Evolutionary conservation across 352 stramenopile genomes (phyloP).

Genomic region (Pythium oligandrum): DNA sequence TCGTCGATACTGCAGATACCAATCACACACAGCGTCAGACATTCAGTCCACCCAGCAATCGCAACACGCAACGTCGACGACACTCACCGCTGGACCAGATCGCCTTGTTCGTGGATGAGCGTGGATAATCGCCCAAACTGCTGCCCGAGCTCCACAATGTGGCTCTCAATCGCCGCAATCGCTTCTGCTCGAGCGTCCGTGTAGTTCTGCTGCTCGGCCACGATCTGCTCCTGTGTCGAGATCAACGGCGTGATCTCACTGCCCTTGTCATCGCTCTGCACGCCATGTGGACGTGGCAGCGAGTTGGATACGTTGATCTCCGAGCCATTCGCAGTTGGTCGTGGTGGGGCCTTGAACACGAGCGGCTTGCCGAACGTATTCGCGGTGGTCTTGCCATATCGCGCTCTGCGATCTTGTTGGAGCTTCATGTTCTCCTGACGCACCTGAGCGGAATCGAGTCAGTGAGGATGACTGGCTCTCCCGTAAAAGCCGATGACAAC

Average conservation of each 20-base stretch:
- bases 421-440: conserved; percentile 87
- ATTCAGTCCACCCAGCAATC: neutral
- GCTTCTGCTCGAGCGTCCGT: conserved; percentile 66
- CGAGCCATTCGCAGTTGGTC: conserved; percentile 7
- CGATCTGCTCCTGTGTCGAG: conserved; percentile 67
- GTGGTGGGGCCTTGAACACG: conserved; percentile 47
- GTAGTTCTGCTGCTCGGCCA: conserved; percentile 76
- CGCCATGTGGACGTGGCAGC: conserved; percentile 51
- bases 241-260: conserved; percentile 69
- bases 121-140: conserved; percentile 76
- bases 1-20: conserved; percentile 63
- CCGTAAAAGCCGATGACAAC: neutral
- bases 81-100: conserved; percentile 67
- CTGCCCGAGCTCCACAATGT: conserved; percentile 84
- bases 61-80: too few relatives aligned
- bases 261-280: conserved; percentile 29
- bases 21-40: neutral
- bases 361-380: conserved; percentile 71
- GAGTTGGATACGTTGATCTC: conserved; percentile 42
- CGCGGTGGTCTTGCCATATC: conserved; percentile 72
- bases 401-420: conserved; percentile 69
- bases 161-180: conserved; percentile 81
- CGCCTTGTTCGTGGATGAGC: conserved; percentile 78
- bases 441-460: conserved; percentile 18
- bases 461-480: too few relatives aligned